phyloP scores from a whole-genome alignment of 106 monocot genomes.

The Acorus gramineus region DNA sequence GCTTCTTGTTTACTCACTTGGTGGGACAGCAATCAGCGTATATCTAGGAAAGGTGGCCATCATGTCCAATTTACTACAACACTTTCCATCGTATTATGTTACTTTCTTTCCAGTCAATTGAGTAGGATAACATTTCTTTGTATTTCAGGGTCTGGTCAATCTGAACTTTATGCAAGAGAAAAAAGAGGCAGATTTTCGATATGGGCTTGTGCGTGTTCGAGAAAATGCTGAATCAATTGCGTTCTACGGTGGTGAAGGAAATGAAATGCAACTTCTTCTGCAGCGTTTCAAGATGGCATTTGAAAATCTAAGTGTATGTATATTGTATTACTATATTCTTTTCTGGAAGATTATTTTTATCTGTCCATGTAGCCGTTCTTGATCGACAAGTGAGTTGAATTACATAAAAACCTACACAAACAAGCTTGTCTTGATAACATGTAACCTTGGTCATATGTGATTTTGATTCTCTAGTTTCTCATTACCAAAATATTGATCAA shows the following conservation, averaged over 20 bases:
- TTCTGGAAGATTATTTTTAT: neutral
- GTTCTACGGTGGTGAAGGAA: slow-evolving; percentile 94
- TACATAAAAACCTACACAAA: too few species aligned
- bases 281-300: slow-evolving; percentile 53
- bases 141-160: slow-evolving; percentile 66
- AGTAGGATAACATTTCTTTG: neutral
- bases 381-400: too few species aligned
- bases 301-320: slow-evolving; percentile 58
- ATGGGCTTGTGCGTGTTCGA: slow-evolving; percentile 82
- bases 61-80: neutral
- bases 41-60: slow-evolving; percentile 84
- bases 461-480: too few species aligned
- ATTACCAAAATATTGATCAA: too few species aligned
- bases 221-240: slow-evolving; percentile 99
- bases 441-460: too few species aligned
- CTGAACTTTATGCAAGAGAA: slow-evolving; percentile 99
- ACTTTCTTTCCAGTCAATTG: too few species aligned
- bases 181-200: slow-evolving; percentile 99
- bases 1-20: slow-evolving; percentile 89
- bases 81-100: too few species aligned
- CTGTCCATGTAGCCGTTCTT: too few species aligned
- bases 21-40: slow-evolving; percentile 81
- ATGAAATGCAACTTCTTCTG: slow-evolving; percentile 69
- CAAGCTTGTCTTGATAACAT: too few species aligned
- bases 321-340: neutral